These are phyloP conservation scores for Hydrangea macrophylla DNA, from an alignment of 148 eudicot genomes.

Conservation along the genomic window DNA sequence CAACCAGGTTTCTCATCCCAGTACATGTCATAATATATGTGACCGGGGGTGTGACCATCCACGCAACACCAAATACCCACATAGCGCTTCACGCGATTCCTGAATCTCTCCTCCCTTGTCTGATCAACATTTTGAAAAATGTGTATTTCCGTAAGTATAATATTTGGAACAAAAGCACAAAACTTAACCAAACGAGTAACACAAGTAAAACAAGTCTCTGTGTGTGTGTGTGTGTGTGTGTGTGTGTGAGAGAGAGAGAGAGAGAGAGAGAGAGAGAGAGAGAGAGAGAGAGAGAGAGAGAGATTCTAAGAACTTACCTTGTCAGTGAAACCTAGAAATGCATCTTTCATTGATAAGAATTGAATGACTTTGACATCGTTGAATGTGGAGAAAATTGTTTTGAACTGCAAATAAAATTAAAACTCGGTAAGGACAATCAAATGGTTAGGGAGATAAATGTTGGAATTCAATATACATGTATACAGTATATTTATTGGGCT, in stretches of 20 bases:
- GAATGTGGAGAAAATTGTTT: conserved; percentile 48
- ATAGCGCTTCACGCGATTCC: conserved; percentile 76
- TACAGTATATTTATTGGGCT: background rate
- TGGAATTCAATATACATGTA: background rate
- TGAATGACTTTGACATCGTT: conserved; percentile 80
- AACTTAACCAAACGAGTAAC: background rate
- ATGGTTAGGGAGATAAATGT: background rate
- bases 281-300: no score
- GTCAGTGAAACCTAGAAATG: conserved; percentile 74
- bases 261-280: no score
- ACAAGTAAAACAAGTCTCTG: no score
- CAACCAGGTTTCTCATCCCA: conserved; percentile 97
- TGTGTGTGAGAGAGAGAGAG: no score
- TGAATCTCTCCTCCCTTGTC: conserved; percentile 71
- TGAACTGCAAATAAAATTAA: conserved; percentile 39
- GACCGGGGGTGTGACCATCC: conserved; percentile 62
- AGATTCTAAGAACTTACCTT: conserved; percentile 54
- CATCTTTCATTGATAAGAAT: conserved; percentile 82
- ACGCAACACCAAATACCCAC: conserved; percentile 94
- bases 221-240: no score
- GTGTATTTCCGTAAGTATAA: background rate
- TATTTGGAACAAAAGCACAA: background rate
- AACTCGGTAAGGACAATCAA: background rate
- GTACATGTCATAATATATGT: conserved; percentile 92
- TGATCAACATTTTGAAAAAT: conserved; percentile 21